These are phyloP conservation scores for Spirogloea muscicola DNA, from an alignment of 139 green algal species.

Conservation along the genomic window DNA sequence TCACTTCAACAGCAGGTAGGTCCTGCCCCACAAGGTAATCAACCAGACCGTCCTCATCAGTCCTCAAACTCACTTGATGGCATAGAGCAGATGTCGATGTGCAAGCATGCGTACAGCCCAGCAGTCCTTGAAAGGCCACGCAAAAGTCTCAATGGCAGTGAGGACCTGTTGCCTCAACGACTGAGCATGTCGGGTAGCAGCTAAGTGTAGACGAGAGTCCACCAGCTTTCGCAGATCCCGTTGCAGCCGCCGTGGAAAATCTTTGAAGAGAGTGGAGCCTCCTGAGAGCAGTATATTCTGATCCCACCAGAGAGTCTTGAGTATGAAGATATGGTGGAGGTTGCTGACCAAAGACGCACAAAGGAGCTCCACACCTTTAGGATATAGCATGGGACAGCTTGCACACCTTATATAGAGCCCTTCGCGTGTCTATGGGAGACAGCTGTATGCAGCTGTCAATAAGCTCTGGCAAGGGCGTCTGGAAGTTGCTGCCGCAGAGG, in stretches of 20 bases:
- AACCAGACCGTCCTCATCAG: too few relatives aligned
- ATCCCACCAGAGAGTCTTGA: background rate
- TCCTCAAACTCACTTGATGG: too few relatives aligned
- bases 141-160: too few relatives aligned
- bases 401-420: conserved; percentile 62
- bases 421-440: conserved; percentile 75
- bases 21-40: too few relatives aligned
- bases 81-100: too few relatives aligned
- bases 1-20: conserved; percentile 50
- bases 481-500: conserved; percentile 56
- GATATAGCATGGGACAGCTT: background rate
- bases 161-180: too few relatives aligned
- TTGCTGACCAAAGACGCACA: background rate
- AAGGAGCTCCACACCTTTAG: background rate
- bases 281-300: conserved; percentile 60
- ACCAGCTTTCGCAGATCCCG: conserved; percentile 61
- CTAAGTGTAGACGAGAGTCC: too few relatives aligned
- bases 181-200: too few relatives aligned
- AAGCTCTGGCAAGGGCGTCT: conserved; percentile 61
- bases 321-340: background rate
- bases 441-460: conserved; percentile 65
- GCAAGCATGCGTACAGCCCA: background rate
- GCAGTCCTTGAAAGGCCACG: too few relatives aligned
- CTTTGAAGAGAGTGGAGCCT: conserved; percentile 71
- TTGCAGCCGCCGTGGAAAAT: conserved; percentile 67